Conservation (phyloP, 164 flowering plant genomes). For the Nelumbo lutea region DNA sequence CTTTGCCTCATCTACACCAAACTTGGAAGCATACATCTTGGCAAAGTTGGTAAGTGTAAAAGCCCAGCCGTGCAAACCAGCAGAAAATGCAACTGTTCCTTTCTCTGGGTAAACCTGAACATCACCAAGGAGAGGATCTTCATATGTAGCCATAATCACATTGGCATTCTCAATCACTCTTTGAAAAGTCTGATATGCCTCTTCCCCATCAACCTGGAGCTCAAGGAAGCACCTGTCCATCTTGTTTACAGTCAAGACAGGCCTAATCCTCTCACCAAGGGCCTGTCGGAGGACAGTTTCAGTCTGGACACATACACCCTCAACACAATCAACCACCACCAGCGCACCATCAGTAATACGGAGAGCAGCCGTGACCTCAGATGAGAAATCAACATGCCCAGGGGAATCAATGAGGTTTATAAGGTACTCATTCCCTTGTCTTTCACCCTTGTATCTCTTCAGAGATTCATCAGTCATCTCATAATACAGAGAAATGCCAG, state of each 20-base stretch:
- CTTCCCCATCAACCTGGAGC: slow-evolving; percentile 25
- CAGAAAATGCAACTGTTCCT: slow-evolving; percentile 26
- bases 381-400: slow-evolving; percentile 1
- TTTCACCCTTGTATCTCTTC: slow-evolving; percentile 9
- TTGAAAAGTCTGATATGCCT: slow-evolving; percentile 21
- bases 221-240: slow-evolving; percentile 27
- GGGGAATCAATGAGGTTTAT: slow-evolving; percentile 1
- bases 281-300: slow-evolving; percentile 27
- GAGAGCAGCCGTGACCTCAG: slow-evolving; percentile 13
- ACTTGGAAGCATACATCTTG: slow-evolving; percentile 28
- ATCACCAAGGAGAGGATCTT: background rate
- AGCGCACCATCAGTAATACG: slow-evolving; percentile 29
- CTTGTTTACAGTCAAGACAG: slow-evolving; percentile 19
- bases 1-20: slow-evolving; percentile 21
- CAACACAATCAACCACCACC: slow-evolving; percentile 22
- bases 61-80: slow-evolving; percentile 26
- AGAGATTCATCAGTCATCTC: slow-evolving; percentile 12
- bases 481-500: slow-evolving; percentile 8
- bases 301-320: slow-evolving; percentile 29
- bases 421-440: slow-evolving; percentile 7
- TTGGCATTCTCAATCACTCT: slow-evolving; percentile 23
- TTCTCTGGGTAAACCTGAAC: slow-evolving; percentile 6
- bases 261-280: slow-evolving; percentile 10
- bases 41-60: slow-evolving; percentile 26
- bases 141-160: slow-evolving; percentile 4